Conservation (phyloP, 2,329 filamentous ascomycete genomes). For the Seiridium cupressi region DNA sequence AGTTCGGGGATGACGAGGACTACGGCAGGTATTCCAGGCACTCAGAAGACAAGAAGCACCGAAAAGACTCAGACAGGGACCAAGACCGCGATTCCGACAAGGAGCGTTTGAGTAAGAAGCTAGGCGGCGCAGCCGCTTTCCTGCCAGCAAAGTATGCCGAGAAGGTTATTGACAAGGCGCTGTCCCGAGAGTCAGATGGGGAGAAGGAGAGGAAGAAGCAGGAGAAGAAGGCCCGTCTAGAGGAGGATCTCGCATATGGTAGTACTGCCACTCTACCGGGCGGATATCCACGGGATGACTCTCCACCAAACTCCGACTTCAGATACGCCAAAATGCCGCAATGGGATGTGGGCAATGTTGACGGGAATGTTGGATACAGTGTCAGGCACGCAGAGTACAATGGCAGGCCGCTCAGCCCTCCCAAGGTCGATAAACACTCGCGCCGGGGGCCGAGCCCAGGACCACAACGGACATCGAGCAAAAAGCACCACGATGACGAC, state of each 20-base stretch:
- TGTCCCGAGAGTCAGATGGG: constrained; percentile 20
- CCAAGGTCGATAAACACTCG: constrained; percentile 10
- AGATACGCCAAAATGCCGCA: constrained; percentile 31
- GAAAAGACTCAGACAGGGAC: background rate
- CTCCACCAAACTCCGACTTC: constrained; percentile 22
- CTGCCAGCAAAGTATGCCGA: constrained; percentile 27
- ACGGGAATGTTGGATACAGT: constrained; percentile 30
- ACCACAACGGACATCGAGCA: constrained; percentile 19
- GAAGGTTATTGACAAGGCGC: constrained; percentile 18
- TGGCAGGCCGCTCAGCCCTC: background rate
- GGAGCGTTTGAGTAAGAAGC: constrained; percentile 15
- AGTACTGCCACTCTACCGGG: constrained; percentile 16
- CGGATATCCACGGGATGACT: constrained; percentile 18
- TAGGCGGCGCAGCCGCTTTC: constrained; percentile 27
- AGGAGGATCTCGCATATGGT: constrained; percentile 53
- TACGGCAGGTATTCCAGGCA: constrained; percentile 13
- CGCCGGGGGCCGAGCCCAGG: constrained; percentile 22
- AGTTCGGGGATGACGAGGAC: constrained; percentile 9
- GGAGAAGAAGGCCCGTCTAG: constrained; percentile 31
- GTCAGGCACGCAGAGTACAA: constrained; percentile 23
- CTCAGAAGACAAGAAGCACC: constrained; percentile 12
- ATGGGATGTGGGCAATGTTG: constrained; percentile 36
- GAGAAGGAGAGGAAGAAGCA: constrained; percentile 31
- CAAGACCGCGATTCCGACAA: constrained; percentile 11
- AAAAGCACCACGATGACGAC: constrained; percentile 31